Evolutionary conservation across 306 rosid genomes (phyloP), one percentile per base, ranked within the genome.

Genomic region (Psophocarpus tetragonolobus): DNA sequence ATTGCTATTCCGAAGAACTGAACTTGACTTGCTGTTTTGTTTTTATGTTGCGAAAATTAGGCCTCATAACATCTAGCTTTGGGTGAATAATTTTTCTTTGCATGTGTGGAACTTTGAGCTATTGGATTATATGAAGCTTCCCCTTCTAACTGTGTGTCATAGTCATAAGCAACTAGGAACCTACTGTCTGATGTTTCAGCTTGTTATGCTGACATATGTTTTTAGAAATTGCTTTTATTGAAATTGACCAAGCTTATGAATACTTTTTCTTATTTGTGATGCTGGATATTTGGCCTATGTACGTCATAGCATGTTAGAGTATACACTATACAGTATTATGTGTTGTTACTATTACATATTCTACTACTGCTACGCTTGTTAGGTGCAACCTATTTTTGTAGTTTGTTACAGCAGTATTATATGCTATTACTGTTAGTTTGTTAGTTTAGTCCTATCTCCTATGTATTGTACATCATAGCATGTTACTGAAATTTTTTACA

Each of bases 161-260:
- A 60, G 57, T 42, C 14, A 42, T 21, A 10, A 9, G 32, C 20
- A 36, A 35, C 51, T 53, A 53, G 51, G 51, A 74, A 44, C 60
- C 13, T 61, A 4, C 41, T 58, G 26, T 42, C 18, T 1, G 14
- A n/a, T 58, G 26, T 42, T 12, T 1, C 21, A n/a, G 17, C 48
- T 36, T 20, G 1, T 11, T n/a, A 44, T 36, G 24, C 45, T 56
- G 21, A 18, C 53, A 1, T 14, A 14, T 73, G 26, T 23, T 73
- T 73, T 54, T 62, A 38, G 77, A 33, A 51, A 20, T 68, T 27
- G 20, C 9, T 68, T 68, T 68, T 27, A 9, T 68, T 68, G 41
- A 45, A 15, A 9, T 68, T 68, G 41, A 45, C 27, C n/a, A 44
- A 44, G 36, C 21, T 66, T 38, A 65, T 38, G 44, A 62, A n/a